phyloP scores from a whole-genome alignment of 139 green algal genomes.

The Tetratostichococcus sp. region DNA sequence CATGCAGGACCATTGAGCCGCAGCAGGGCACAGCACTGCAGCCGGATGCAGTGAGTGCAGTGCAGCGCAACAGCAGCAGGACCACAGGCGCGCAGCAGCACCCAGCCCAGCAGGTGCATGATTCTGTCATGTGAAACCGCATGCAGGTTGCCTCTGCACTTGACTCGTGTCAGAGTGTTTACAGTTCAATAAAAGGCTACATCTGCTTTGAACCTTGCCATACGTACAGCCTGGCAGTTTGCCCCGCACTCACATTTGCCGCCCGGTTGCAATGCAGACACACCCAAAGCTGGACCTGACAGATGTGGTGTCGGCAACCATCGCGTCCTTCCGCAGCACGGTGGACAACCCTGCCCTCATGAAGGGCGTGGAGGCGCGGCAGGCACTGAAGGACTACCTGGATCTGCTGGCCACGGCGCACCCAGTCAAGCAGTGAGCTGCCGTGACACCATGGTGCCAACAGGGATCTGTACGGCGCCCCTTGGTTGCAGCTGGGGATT shows the following conservation, averaged over 20 bases:
- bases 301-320: constrained; percentile 50
- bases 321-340: constrained; percentile 42
- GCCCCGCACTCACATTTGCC: too few relatives aligned
- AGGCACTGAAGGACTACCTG: constrained; percentile 42
- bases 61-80: too few relatives aligned
- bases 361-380: constrained; percentile 20
- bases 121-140: too few relatives aligned
- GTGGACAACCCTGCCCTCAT: constrained; percentile 30
- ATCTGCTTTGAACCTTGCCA: too few relatives aligned
- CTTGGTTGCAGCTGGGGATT: too few relatives aligned
- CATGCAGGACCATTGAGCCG: background rate
- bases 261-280: background rate
- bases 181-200: too few relatives aligned
- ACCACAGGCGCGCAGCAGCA: too few relatives aligned
- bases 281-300: constrained; percentile 14
- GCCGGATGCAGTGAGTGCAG: background rate
- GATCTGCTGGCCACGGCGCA: constrained; percentile 36
- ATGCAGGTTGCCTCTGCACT: too few relatives aligned
- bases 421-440: constrained; percentile 14
- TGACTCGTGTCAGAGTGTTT: too few relatives aligned
- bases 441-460: background rate
- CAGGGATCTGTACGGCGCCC: too few relatives aligned
- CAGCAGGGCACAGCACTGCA: background rate
- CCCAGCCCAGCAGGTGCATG: too few relatives aligned
- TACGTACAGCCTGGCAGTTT: too few relatives aligned